phyloP scores from a whole-genome alignment of 441 rosid species.

The Jatropha multifida region DNA sequence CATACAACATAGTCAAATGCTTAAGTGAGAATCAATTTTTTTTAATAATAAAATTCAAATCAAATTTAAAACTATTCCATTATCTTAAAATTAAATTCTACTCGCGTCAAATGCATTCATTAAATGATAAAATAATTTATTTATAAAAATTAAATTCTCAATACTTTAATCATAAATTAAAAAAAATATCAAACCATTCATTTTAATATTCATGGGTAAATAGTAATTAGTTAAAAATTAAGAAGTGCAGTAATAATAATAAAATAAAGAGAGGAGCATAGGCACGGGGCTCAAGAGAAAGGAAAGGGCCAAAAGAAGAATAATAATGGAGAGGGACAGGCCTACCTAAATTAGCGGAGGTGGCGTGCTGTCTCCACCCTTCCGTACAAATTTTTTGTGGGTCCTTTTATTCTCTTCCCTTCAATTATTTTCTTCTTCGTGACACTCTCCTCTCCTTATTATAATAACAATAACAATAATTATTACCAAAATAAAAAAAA shows the following conservation, averaged over 20 bases:
- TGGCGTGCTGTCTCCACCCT: slow-evolving; percentile 45
- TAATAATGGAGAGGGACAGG: slow-evolving; percentile 24
- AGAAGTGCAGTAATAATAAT: neutral
- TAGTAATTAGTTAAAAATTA: neutral
- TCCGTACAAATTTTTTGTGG: slow-evolving; percentile 26
- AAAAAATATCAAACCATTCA: too few species aligned
- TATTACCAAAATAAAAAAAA: neutral
- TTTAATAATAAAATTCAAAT: too few species aligned
- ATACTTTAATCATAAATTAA: too few species aligned
- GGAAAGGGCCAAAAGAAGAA: neutral
- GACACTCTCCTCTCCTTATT: too few species aligned
- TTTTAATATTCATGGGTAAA: too few species aligned
- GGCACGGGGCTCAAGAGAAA: slow-evolving; percentile 51
- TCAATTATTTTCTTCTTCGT: slow-evolving; percentile 11
- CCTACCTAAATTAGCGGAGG: slow-evolving; percentile 49
- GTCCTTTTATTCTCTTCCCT: slow-evolving; percentile 12
- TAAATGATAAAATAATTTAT: too few species aligned
- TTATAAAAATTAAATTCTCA: too few species aligned
- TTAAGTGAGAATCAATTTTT: too few species aligned
- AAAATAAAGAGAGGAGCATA: neutral
- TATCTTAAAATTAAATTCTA: too few species aligned
- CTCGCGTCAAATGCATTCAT: too few species aligned
- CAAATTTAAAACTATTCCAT: too few species aligned
- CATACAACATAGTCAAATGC: too few species aligned
- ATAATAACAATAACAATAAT: neutral